Percentiles rank a stretch among this genome's conserved stretches.
Evolutionary conservation across 345 rosid genomes (phyloP).

Genomic region (Acer campestre): DNA sequence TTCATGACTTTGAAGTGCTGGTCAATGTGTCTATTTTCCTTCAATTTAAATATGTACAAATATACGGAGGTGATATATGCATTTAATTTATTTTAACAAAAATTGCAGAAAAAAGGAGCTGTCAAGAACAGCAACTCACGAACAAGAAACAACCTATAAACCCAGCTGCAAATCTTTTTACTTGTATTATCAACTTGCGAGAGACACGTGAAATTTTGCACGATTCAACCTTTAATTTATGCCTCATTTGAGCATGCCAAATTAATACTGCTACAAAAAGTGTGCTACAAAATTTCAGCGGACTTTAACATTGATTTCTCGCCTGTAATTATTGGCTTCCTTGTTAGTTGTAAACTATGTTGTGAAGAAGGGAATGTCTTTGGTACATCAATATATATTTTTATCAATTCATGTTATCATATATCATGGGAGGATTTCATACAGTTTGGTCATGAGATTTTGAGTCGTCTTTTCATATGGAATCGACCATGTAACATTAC

Average conservation of each 20-base stretch:
- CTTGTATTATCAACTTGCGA: slow-evolving; percentile 18
- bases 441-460: no score
- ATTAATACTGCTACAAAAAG: background rate
- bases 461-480: no score
- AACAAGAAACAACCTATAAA: background rate
- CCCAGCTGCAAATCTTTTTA: background rate
- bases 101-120: background rate
- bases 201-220: slow-evolving; percentile 16
- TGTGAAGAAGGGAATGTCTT: background rate
- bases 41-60: background rate
- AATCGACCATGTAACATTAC: no score
- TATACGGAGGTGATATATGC: background rate
- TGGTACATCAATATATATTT: no score
- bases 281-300: background rate
- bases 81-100: background rate
- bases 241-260: background rate
- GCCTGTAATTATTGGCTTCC: slow-evolving; percentile 3
- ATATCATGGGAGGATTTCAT: no score
- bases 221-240: background rate
- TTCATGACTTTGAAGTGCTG: slow-evolving; percentile 12
- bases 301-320: background rate
- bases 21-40: slow-evolving; percentile 1
- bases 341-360: background rate
- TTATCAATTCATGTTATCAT: no score
- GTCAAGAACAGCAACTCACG: slow-evolving; percentile 18